These are phyloP conservation scores for Batrachochytrium dendrobatidis DNA, from an alignment of 371 early-diverging fungal species.

Conservation along the genomic window DNA sequence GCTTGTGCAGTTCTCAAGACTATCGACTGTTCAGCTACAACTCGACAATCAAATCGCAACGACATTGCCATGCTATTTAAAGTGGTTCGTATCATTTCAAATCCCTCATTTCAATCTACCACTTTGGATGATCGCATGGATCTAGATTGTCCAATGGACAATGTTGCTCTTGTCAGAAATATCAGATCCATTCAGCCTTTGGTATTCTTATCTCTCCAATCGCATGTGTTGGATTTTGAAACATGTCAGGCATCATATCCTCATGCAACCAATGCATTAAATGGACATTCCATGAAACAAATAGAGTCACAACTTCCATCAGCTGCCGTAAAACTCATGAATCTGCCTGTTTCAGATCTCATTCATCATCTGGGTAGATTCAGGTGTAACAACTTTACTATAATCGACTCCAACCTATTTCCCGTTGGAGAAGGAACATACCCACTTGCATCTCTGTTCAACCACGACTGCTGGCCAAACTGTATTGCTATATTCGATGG, in stretches of 20 bases:
- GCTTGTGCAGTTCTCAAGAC: background rate
- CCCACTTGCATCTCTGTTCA: background rate
- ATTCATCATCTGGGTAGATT: conserved; percentile 55
- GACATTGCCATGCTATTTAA: background rate
- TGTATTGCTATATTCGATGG: conserved; percentile 42
- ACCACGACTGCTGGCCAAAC: conserved; percentile 6
- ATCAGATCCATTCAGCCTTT: no score
- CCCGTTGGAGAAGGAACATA: background rate
- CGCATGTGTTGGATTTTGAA: no score
- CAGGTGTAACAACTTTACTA: conserved; percentile 69
- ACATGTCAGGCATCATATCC: no score
- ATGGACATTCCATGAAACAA: no score
- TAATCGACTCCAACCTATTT: conserved; percentile 58
- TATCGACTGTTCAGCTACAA: background rate
- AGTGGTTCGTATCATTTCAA: background rate
- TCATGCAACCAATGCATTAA: no score
- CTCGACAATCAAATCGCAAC: background rate
- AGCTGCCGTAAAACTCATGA: no score
- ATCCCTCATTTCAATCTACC: background rate
- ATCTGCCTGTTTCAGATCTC: no score
- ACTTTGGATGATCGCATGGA: background rate
- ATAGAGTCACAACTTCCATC: no score
- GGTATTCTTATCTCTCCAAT: no score
- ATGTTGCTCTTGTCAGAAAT: background rate
- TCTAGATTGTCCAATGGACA: background rate